phyloP scores from a whole-genome alignment of 1,139 yeast genomes.

The Diutina pseudorugosa region DNA sequence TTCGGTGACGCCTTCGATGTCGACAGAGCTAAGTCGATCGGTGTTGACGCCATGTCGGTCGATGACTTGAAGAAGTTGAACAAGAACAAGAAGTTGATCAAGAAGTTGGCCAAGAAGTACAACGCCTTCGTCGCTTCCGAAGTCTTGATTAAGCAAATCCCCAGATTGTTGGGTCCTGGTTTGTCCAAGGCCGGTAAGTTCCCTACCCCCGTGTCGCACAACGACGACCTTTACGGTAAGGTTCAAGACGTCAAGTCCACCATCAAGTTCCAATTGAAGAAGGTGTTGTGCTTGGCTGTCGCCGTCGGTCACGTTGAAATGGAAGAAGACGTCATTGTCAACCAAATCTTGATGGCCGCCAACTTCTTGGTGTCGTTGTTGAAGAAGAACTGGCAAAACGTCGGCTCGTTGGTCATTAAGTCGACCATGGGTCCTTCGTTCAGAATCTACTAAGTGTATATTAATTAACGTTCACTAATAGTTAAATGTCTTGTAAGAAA shows the following conservation, averaged over 20 bases:
- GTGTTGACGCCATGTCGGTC: slow-evolving; percentile 99
- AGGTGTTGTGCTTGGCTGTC: slow-evolving; percentile 80
- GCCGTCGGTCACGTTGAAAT: slow-evolving; percentile 98
- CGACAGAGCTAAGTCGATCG: slow-evolving; percentile 99
- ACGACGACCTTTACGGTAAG: slow-evolving; percentile 94
- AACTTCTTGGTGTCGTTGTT: slow-evolving; percentile 99
- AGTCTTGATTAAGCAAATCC: slow-evolving; percentile 98
- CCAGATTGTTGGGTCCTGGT: slow-evolving; percentile 99
- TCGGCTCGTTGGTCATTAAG: slow-evolving; percentile 98
- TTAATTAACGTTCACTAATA: neutral
- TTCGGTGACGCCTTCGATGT: slow-evolving; percentile 99
- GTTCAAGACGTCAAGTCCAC: slow-evolving; percentile 97
- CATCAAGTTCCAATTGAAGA: slow-evolving; percentile 99
- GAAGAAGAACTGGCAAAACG: slow-evolving; percentile 99
- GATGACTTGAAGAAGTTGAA: slow-evolving; percentile 99
- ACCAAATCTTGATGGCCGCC: slow-evolving; percentile 97
- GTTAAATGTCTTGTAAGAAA: too few species aligned
- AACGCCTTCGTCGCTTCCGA: slow-evolving; percentile 99
- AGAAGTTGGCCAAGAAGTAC: slow-evolving; percentile 99
- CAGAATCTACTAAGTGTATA: slow-evolving; percentile 80
- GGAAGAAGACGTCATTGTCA: slow-evolving; percentile 93
- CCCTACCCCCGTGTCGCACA: slow-evolving; percentile 99
- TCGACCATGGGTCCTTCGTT: slow-evolving; percentile 99
- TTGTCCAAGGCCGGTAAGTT: slow-evolving; percentile 99
- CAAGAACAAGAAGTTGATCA: slow-evolving; percentile 99